Conservation (phyloP, 2,329 filamentous ascomycete genomes). For the Ophiostoma sp. region DNA sequence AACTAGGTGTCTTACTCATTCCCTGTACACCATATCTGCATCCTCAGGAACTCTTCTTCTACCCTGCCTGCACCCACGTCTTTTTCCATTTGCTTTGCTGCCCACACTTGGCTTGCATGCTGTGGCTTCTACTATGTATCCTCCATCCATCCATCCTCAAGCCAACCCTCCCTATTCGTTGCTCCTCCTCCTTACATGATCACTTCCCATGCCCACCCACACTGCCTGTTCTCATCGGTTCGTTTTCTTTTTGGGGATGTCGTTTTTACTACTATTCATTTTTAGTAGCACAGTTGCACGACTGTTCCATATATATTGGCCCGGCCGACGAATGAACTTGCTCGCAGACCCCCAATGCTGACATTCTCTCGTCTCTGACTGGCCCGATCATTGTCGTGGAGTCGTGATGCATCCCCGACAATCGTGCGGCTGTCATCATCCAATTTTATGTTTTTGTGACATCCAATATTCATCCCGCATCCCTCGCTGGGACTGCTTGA, state of each 20-base stretch:
- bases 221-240: background rate
- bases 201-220: slow-evolving; percentile 5
- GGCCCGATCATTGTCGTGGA: background rate
- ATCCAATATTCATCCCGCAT: background rate
- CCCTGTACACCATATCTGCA: background rate
- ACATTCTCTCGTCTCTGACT: background rate
- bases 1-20: background rate
- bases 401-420: slow-evolving; percentile 7
- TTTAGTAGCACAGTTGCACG: background rate
- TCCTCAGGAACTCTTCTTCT: background rate
- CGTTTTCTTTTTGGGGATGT: background rate
- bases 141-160: background rate
- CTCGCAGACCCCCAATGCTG: background rate
- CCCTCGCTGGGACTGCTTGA: background rate
- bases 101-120: background rate
- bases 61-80: background rate
- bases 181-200: background rate
- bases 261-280: background rate
- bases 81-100: background rate
- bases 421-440: background rate
- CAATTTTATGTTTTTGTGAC: background rate
- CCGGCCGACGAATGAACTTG: background rate
- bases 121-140: background rate
- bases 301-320: background rate
- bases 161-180: background rate